Evolutionary conservation across 495 filamentous ascomycete genomes (phyloP).

Genomic region (Astrothelium subdiscretum): DNA sequence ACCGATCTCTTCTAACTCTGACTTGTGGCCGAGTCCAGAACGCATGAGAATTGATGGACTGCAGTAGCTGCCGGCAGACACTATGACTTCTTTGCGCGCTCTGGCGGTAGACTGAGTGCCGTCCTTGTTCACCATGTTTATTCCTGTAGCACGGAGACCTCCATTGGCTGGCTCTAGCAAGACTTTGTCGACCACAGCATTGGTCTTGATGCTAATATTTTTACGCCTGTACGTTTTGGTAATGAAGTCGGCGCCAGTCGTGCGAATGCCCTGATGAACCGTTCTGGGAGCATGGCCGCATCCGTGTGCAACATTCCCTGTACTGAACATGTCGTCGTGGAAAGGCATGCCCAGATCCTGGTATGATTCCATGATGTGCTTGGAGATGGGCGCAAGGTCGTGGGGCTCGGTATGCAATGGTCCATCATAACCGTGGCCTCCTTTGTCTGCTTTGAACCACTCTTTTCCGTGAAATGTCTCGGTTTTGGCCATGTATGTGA

Average conservation of each 20-base stretch:
- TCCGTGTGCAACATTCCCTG: constrained; percentile 36
- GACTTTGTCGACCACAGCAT: constrained; percentile 10
- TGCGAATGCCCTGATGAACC: constrained; percentile 37
- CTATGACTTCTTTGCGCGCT: constrained; percentile 10
- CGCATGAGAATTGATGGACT: constrained; percentile 10
- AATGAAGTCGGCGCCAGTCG: constrained; percentile 38
- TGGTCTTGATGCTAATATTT: constrained; percentile 7
- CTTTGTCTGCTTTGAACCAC: constrained; percentile 20
- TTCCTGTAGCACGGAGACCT: constrained; percentile 2
- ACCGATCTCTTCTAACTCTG: constrained; percentile 9
- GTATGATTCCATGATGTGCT: constrained; percentile 37
- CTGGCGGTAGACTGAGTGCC: not conserved
- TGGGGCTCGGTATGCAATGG: constrained; percentile 39
- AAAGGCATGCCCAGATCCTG: constrained; percentile 35
- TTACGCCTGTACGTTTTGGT: constrained; percentile 15
- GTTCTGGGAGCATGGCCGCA: constrained; percentile 42
- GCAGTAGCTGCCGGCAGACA: constrained; percentile 10
- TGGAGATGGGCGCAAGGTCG: constrained; percentile 38
- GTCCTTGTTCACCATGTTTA: constrained; percentile 5
- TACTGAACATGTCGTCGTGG: constrained; percentile 40
- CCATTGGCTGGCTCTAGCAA: constrained; percentile 6
- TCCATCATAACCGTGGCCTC: constrained; percentile 28
- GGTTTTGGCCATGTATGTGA: constrained; percentile 38
- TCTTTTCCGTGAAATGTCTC: constrained; percentile 21
- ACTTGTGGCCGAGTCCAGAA: constrained; percentile 10